phyloP scores from a whole-genome alignment of 768 basidiomycete species.

The Lepiota brunneoincarnata region DNA sequence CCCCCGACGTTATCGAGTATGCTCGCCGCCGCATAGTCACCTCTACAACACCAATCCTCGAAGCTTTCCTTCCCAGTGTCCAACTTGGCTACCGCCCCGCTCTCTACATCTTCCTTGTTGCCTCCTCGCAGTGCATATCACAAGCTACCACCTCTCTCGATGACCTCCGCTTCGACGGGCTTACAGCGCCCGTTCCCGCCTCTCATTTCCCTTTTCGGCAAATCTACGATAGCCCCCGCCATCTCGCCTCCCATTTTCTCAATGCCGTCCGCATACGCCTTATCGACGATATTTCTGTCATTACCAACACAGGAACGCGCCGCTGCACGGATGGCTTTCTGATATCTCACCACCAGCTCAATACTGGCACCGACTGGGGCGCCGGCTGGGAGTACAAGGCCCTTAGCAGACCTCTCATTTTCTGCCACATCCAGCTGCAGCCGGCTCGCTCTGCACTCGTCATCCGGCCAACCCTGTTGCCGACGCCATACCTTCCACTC shows the following conservation, averaged over 20 bases:
- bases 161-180: slow-evolving; percentile 43
- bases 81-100: slow-evolving; percentile 40
- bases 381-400: slow-evolving; percentile 60
- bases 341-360: slow-evolving; percentile 31
- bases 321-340: slow-evolving; percentile 64
- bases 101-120: slow-evolving; percentile 60
- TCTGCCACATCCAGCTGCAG: slow-evolving; percentile 58
- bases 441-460: slow-evolving; percentile 41
- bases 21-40: slow-evolving; percentile 50
- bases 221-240: slow-evolving; percentile 17
- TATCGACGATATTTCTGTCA: slow-evolving; percentile 51
- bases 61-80: slow-evolving; percentile 51
- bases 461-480: slow-evolving; percentile 58
- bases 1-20: slow-evolving; percentile 47
- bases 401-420: slow-evolving; percentile 54
- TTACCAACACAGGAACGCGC: slow-evolving; percentile 31
- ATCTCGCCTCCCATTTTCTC: slow-evolving; percentile 50
- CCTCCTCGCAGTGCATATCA: slow-evolving; percentile 20
- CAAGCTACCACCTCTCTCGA: slow-evolving; percentile 22
- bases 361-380: slow-evolving; percentile 47
- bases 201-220: slow-evolving; percentile 5
- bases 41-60: slow-evolving; percentile 34
- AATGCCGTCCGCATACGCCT: slow-evolving; percentile 57
- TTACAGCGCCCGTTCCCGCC: slow-evolving; percentile 25
- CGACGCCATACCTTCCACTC: slow-evolving; percentile 59